Evolutionary conservation across 2,329 filamentous ascomycete species (phyloP), one percentile per base, ranked within the genome.

Genomic region (Lasiodiplodia hormozganensis): DNA sequence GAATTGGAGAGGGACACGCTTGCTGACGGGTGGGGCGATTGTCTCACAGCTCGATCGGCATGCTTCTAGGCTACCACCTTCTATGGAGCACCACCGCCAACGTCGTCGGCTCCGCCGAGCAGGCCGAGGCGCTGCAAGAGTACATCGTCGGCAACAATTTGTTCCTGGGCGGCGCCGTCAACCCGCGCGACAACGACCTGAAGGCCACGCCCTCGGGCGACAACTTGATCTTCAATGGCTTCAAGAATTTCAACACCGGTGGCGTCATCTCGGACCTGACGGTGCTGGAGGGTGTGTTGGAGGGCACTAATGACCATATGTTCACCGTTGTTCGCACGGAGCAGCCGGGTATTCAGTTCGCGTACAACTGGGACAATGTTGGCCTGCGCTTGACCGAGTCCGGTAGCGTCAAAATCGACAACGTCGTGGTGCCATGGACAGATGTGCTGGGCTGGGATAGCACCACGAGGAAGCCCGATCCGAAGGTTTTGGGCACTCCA

Each of bases 191-290:
- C 73, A 87, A 80, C 49, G 88, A 90, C 71, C 77, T 90, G 10
- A 85, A 82, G 36, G 88, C 89, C 70, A 86, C 81, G 0, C 76
- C 81, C 1, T 82, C 87, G 0, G 87, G 85, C 1, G 85, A 88
- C 4, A 78, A 84, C 2, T 75, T 90, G 16, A 75, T 88, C 2
- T 90, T 89, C 76, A 86, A 86, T 69, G 88, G 89, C 1, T 84
- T 82, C 76, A 91, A 91, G 76, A 82, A 86, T 77, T 91, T 91
- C 81, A 91, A 89, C 73, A 91, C 89, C 0, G 89, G 89, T 0
- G 89, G 88, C 31, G 88, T 90, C 0, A 82, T 91, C 2, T 90
- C 88, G 0, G 89, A 91, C 69, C 77, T 91, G 23, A 90, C 88
- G 0, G 87, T 91, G 0, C 82, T 91, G 0, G 89, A 91, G 72